Conservation (phyloP, 148 eudicot genomes). For the Chenopodium album region DNA sequence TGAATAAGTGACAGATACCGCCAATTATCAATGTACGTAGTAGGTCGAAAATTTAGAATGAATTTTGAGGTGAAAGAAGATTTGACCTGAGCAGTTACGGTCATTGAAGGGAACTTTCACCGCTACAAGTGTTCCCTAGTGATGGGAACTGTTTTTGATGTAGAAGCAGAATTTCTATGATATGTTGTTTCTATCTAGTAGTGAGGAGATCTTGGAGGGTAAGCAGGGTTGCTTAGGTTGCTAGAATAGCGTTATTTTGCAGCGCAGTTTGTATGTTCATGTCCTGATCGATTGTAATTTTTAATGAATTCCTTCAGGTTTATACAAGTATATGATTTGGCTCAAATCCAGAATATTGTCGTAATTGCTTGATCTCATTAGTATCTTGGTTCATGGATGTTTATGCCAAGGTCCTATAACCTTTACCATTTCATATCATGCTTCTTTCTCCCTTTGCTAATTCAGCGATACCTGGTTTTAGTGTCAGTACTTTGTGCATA, state of each 20-base stretch:
- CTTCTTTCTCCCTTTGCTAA: too few species aligned
- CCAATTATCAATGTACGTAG: too few species aligned
- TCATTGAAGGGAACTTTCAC: neutral
- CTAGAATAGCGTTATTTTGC: neutral
- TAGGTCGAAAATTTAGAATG: slow-evolving; percentile 2
- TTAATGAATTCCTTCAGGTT: neutral
- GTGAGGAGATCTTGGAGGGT: neutral
- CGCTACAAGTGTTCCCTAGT: neutral
- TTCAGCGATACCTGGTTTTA: too few species aligned
- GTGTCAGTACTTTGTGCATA: too few species aligned
- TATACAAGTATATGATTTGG: neutral
- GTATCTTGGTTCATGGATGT: too few species aligned
- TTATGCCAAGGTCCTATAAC: too few species aligned
- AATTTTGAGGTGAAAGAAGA: neutral
- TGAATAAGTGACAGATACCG: slow-evolving; percentile 17
- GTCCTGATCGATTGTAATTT: neutral
- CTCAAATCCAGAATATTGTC: neutral
- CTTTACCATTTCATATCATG: too few species aligned
- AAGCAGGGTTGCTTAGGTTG: neutral
- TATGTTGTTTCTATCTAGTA: neutral
- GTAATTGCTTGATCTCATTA: too few species aligned
- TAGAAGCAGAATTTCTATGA: neutral
- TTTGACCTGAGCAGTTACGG: neutral
- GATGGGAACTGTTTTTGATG: neutral
- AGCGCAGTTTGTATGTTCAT: neutral